Evolutionary conservation across 768 basidiomycete species (phyloP), one percentile per base, ranked within the genome.

Genomic region (Sporobolomyces roseus): DNA sequence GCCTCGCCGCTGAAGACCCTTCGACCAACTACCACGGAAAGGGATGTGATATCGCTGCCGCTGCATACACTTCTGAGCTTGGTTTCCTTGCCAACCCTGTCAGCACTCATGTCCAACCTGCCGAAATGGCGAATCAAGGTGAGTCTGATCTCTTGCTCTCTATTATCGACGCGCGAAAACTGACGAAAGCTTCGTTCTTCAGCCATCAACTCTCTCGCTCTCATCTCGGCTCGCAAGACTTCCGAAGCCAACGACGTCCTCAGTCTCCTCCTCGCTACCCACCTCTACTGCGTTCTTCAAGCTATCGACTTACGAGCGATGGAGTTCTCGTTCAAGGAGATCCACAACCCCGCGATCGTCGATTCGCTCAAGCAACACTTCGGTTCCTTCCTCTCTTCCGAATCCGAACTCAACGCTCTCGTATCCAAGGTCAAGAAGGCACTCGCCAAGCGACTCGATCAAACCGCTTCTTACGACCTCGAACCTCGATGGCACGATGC

Each of bases 111-210:
- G 85, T 90, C 55, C 89, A 92, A 75, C 88, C 87, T 2, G 90
- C 90, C 1, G 90, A 93, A 79, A 90, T 91, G 88, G 89, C 91
- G 76, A 93, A 93, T 74, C 91, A 93, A 78, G n/a, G n/a, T n/a
- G n/a, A n/a, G n/a, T n/a, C n/a, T n/a, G n/a, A n/a, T n/a, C n/a
- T n/a, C n/a, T n/a, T n/a, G n/a, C n/a, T n/a, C n/a, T n/a, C n/a
- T n/a, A n/a, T n/a, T n/a, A n/a, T n/a, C n/a, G n/a, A n/a, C n/a
- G n/a, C n/a, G n/a, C n/a, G n/a, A n/a, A n/a, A n/a, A n/a, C n/a
- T n/a, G n/a, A n/a, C n/a, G n/a, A n/a, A n/a, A n/a, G n/a, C n/a
- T n/a, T n/a, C n/a, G n/a, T n/a, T n/a, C n/a, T n/a, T n/a, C n/a
- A n/a, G 88, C 91, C 50, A 84, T 93, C 78, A 93, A 93, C 78